These are phyloP conservation scores for Cercospora sp. DNA, from an alignment of 2,329 filamentous ascomycete genomes.

Conservation along the genomic window DNA sequence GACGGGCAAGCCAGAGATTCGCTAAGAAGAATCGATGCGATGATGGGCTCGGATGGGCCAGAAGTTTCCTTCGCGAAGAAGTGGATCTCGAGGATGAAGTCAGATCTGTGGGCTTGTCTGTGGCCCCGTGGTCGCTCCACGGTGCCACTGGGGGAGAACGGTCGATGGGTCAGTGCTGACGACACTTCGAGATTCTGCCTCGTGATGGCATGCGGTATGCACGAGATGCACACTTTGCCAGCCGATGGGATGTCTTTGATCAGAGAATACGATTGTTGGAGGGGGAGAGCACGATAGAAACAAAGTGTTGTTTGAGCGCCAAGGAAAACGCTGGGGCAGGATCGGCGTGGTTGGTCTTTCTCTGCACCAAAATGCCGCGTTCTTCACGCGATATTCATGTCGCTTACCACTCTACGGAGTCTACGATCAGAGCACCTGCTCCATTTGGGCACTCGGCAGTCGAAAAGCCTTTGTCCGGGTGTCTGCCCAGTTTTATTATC, in stretches of 20 bases:
- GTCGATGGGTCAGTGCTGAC: neutral
- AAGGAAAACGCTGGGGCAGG: neutral
- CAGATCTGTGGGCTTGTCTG: constrained; percentile 11
- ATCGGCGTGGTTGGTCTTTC: neutral
- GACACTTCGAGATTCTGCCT: neutral
- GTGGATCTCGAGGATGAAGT: constrained; percentile 7
- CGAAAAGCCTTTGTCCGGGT: neutral
- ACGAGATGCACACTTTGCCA: neutral
- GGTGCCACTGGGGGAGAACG: neutral
- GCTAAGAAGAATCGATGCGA: neutral
- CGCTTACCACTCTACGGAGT: neutral
- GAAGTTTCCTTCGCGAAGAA: neutral
- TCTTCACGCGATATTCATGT: neutral
- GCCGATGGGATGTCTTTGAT: neutral
- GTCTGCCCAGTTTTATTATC: neutral
- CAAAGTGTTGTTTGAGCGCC: neutral
- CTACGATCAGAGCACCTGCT: neutral
- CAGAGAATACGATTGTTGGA: neutral
- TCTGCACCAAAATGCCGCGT: neutral
- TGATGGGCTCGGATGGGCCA: neutral
- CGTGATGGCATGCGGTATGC: neutral
- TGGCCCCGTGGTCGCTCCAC: neutral
- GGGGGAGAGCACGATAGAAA: neutral
- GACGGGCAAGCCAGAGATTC: neutral
- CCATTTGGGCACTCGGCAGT: neutral